Evolutionary conservation across 371 early-diverging fungal species (phyloP).

Genomic region (Sporodiniella umbellata): DNA sequence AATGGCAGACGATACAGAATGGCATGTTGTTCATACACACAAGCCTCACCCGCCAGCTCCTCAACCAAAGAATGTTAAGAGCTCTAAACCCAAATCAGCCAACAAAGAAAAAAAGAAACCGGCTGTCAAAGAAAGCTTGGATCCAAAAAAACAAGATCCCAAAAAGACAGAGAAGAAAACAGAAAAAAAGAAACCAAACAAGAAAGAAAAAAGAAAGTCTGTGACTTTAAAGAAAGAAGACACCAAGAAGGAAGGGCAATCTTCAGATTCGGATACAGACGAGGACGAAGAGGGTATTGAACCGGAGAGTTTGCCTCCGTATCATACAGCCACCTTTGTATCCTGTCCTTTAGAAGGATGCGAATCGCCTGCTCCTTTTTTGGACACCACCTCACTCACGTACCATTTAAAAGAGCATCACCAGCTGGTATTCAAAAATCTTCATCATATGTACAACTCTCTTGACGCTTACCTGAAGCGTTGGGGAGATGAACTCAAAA

Average conservation of each 20-base stretch:
- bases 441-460: conserved; percentile 80
- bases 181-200: background rate
- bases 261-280: conserved; percentile 35
- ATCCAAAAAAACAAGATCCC: background rate
- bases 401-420: conserved; percentile 69
- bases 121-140: background rate
- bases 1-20: conserved; percentile 30
- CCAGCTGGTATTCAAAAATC: conserved; percentile 62
- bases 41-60: background rate
- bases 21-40: conserved; percentile 25
- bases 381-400: conserved; percentile 64
- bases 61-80: too few relatives aligned
- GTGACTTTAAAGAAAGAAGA: background rate
- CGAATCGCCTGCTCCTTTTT: conserved; percentile 50
- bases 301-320: conserved; percentile 51
- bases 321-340: conserved; percentile 58
- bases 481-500: conserved; percentile 60
- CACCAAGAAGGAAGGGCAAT: background rate
- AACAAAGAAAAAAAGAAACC: background rate
- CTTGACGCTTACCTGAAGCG: conserved; percentile 73
- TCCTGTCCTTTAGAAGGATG: conserved; percentile 55
- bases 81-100: background rate
- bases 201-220: background rate
- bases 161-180: background rate
- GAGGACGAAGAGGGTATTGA: conserved; percentile 43